These are phyloP conservation scores for Spathaspora girioi DNA, from an alignment of 805 yeast genomes.

Conservation along the genomic window DNA sequence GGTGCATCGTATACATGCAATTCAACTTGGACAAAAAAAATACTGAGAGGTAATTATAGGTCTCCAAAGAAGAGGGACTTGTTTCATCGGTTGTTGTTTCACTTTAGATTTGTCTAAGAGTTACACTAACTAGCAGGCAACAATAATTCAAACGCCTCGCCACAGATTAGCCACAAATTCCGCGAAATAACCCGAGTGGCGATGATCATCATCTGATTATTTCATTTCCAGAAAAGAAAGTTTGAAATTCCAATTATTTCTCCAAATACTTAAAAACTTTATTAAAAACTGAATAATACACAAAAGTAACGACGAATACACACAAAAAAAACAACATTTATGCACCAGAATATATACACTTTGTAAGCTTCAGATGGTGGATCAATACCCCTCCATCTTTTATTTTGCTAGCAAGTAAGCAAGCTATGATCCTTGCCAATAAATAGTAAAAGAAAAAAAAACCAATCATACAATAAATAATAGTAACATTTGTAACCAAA, in stretches of 20 bases:
- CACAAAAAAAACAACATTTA: not conserved
- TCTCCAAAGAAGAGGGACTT: not conserved
- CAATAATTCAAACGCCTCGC: not conserved
- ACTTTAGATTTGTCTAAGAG: not conserved
- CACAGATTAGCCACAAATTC: not conserved
- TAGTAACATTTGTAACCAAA: slow-evolving; percentile 1
- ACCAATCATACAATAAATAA: not conserved
- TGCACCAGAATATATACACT: not conserved
- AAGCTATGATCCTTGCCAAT: not conserved
- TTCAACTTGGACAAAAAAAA: not conserved
- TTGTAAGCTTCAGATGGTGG: not conserved
- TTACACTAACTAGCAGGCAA: not conserved
- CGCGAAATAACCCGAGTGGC: not conserved
- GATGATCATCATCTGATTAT: not conserved
- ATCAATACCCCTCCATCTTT: not conserved
- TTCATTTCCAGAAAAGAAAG: not conserved
- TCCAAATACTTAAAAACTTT: not conserved
- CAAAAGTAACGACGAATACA: not conserved
- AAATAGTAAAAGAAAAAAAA: not conserved
- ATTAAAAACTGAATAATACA: not conserved
- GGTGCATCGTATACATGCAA: not conserved
- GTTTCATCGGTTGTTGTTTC: not conserved
- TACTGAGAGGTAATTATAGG: not conserved
- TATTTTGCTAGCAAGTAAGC: not conserved
- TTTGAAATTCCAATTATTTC: not conserved